Evolutionary conservation across 1,284 basidiomycete species (phyloP).

Genomic region (Cryptococcus amylolentus): DNA sequence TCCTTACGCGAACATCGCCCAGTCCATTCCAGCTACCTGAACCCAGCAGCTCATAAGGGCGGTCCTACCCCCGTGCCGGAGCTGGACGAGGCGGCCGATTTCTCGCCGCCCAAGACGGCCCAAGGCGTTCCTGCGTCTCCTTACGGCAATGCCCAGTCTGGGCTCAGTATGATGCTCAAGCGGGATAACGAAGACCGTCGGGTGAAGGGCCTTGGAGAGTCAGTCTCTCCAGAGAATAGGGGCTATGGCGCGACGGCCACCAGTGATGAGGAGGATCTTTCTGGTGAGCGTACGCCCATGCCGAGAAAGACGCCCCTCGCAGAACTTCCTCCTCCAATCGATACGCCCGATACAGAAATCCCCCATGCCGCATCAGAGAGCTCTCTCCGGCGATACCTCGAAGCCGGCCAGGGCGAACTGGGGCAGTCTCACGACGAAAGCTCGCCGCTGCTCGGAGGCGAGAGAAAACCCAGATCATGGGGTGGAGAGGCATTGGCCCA

Average conservation of each 20-base stretch:
- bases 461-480: slow-evolving; percentile 11
- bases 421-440: slow-evolving; percentile 19
- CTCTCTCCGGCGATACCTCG: slow-evolving; percentile 22
- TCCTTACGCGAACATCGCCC: slow-evolving; percentile 23
- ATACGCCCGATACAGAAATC: background rate
- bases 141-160: slow-evolving; percentile 27
- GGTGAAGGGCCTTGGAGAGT: background rate
- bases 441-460: slow-evolving; percentile 22
- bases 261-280: slow-evolving; percentile 7
- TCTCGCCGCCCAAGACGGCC: slow-evolving; percentile 17
- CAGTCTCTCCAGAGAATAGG: background rate
- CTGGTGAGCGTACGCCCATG: slow-evolving; percentile 14
- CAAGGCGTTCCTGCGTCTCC: slow-evolving; percentile 16
- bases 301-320: slow-evolving; percentile 5
- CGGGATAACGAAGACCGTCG: slow-evolving; percentile 22
- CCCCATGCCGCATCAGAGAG: slow-evolving; percentile 15
- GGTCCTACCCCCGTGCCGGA: slow-evolving; percentile 1
- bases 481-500: slow-evolving; percentile 10
- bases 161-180: slow-evolving; percentile 41
- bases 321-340: slow-evolving; percentile 4
- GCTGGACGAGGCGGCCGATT: slow-evolving; percentile 5
- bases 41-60: slow-evolving; percentile 12
- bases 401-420: slow-evolving; percentile 17
- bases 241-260: background rate
- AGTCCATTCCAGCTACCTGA: slow-evolving; percentile 30